Percentiles rank a stretch among this genome's conserved stretches.
phyloP scores from a whole-genome alignment of 306 rosid genomes.

The Malus asiatica region DNA sequence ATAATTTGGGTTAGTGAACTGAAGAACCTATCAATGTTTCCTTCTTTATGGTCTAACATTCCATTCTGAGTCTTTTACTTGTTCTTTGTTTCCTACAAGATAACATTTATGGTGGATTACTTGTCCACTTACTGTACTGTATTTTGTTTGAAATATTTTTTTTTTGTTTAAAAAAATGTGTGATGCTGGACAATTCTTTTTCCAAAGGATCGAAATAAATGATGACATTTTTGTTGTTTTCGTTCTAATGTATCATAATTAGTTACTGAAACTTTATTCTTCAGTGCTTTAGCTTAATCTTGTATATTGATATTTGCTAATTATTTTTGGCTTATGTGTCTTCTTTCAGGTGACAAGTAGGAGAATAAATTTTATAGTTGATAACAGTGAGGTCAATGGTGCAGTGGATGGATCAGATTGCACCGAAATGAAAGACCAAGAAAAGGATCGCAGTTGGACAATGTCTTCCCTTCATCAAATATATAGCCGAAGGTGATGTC shows the following conservation, averaged over 20 bases:
- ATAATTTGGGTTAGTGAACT: not conserved
- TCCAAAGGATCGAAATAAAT: not conserved
- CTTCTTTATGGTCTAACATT: not conserved
- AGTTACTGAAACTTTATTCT: not conserved
- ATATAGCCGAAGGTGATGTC: conserved; percentile 78
- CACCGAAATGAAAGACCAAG: conserved; percentile 35
- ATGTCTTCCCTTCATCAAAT: conserved; percentile 89
- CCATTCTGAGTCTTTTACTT: not conserved
- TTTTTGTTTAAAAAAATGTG: not conserved
- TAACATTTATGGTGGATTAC: not conserved
- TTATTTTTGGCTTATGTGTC: conserved; percentile 18
- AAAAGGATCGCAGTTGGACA: conserved; percentile 84
- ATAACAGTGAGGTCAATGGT: conserved; percentile 42
- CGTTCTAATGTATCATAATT: not conserved
- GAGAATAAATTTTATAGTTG: conserved; percentile 88
- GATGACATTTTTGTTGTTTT: not conserved
- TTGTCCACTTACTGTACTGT: too few species aligned
- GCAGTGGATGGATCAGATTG: conserved; percentile 33
- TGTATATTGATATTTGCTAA: conserved; percentile 17
- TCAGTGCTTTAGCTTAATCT: not conserved
- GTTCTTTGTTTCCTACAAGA: not conserved
- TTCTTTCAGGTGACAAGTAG: conserved; percentile 69
- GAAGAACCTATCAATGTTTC: too few species aligned
- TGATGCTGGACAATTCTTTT: not conserved
- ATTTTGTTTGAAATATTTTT: too few species aligned